Evolutionary conservation across 495 filamentous ascomycete genomes (phyloP), one percentile per base, ranked within the genome.

Genomic region (Hypoxylon crocopeplum): DNA sequence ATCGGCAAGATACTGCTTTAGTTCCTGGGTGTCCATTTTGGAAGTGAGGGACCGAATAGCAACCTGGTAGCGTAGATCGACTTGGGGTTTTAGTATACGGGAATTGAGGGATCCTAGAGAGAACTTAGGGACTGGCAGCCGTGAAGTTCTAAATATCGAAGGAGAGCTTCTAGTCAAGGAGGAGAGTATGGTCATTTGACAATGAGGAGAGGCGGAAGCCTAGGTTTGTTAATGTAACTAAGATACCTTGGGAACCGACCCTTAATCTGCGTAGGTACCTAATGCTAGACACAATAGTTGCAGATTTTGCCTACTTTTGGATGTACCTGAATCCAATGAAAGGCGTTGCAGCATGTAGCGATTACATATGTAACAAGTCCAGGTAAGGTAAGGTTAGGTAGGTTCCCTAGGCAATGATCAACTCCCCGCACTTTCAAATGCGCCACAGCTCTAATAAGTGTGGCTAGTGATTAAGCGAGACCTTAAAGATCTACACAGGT

Each of bases 1-100:
- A 77, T 98, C 94, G 11, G 93, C 92, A 37, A 92, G 81, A 74
- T 93, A 96, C 62, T 93, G 89, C 58, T 79, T 79, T 47, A 77
- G 75, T 66, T 81, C 78, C 53, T 80, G 73, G 22, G 77, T 69
- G 61, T 85, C 77, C 80, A 72, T 72, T 12, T 48, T 68, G 22
- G 48, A 53, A 36, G 50, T 37, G 50, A 59, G 49, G 2, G 48
- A 55, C 44, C 60, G 65, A 29, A 37, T 13, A 2, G 40, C 34
- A 16, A 46, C 8, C 52, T 25, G 36, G n/a, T 25, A 25, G 41
- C 15, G 24, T 16, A 22, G 12, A 24, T 24, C 37, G 12, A 6
- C 22, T 29, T 24, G 40, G 10, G 27, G 3, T 48, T 34, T 59
- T 17, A 24, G 21, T 15, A 19, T 48, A 34, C 13, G 27, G 15